A percentile compares a stretch with the other conserved stretches of the same genome.
These are phyloP conservation scores for Hygrophila difformis DNA, from an alignment of 257 asterid species.

Conservation along the genomic window DNA sequence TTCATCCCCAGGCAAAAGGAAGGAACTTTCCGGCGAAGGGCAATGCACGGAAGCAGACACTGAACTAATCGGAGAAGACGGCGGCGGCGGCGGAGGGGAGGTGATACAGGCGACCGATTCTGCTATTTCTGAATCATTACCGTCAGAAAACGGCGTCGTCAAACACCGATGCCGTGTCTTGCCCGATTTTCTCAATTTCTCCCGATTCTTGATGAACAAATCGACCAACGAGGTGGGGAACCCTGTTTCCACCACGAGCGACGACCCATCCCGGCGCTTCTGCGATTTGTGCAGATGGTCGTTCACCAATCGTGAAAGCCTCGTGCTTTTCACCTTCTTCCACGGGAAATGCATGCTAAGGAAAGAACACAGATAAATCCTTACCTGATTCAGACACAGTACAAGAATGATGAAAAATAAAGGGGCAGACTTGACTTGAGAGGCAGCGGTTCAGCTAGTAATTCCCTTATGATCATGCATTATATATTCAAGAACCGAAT, in stretches of 20 bases:
- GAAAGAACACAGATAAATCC: too few species aligned
- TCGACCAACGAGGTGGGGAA: slow-evolving; percentile 79
- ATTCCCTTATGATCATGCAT: too few species aligned
- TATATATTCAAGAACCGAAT: too few species aligned
- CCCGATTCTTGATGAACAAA: slow-evolving; percentile 65
- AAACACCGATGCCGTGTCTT: slow-evolving; percentile 26
- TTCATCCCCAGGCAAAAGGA: slow-evolving; percentile 5
- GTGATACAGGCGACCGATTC: slow-evolving; percentile 1
- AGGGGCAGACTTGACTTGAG: too few species aligned
- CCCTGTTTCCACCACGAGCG: slow-evolving; percentile 74
- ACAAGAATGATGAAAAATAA: too few species aligned
- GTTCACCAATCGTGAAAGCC: slow-evolving; percentile 46
- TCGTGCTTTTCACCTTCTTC: slow-evolving; percentile 50
- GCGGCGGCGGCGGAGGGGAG: slow-evolving; percentile 13
- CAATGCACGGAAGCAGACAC: slow-evolving; percentile 6
- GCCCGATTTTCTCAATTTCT: slow-evolving; percentile 35
- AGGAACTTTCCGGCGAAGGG: slow-evolving; percentile 10
- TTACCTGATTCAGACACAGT: too few species aligned
- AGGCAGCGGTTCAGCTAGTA: too few species aligned
- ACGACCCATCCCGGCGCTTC: slow-evolving; percentile 51
- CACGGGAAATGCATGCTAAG: slow-evolving; percentile 52
- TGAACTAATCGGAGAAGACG: slow-evolving; percentile 14
- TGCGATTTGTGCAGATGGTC: slow-evolving; percentile 51
- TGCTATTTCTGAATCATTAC: slow-evolving; percentile 1
- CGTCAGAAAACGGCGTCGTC: neutral